These are phyloP conservation scores for Cystobasidium ongulense DNA, from an alignment of 768 basidiomycete genomes.

Conservation along the genomic window DNA sequence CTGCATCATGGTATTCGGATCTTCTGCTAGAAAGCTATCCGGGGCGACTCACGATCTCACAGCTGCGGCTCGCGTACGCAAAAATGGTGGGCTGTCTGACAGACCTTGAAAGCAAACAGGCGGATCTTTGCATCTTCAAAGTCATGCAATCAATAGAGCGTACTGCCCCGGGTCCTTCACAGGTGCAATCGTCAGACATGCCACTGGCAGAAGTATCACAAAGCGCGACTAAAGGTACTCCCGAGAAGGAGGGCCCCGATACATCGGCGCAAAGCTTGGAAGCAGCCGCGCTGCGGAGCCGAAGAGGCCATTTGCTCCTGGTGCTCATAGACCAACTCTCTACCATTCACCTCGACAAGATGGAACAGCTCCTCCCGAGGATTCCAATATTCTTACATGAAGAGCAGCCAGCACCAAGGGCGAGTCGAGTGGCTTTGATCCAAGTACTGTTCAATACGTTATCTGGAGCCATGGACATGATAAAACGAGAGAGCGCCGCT, in stretches of 20 bases:
- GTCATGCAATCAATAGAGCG: background rate
- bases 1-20: constrained; percentile 66
- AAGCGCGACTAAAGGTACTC: background rate
- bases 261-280: constrained; percentile 14
- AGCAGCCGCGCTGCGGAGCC: constrained; percentile 17
- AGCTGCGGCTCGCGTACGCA: constrained; percentile 67
- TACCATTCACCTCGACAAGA: constrained; percentile 28
- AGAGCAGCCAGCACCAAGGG: constrained; percentile 1
- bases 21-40: constrained; percentile 58
- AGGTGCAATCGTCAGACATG: background rate
- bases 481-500: constrained; percentile 34
- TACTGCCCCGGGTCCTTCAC: background rate
- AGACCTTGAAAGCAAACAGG: constrained; percentile 51
- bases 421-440: constrained; percentile 31
- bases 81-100: constrained; percentile 59
- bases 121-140: constrained; percentile 59
- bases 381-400: constrained; percentile 24
- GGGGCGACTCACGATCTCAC: constrained; percentile 56
- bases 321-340: constrained; percentile 35
- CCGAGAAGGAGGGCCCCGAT: background rate
- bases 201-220: constrained; percentile 2
- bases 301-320: constrained; percentile 35
- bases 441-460: constrained; percentile 32
- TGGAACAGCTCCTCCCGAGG: constrained; percentile 15
- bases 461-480: constrained; percentile 36